A percentile compares a stretch with the other conserved stretches of the same genome.
phyloP scores from a whole-genome alignment of 108 stramenopile species.

The Cylindrotheca fusiformis region DNA sequence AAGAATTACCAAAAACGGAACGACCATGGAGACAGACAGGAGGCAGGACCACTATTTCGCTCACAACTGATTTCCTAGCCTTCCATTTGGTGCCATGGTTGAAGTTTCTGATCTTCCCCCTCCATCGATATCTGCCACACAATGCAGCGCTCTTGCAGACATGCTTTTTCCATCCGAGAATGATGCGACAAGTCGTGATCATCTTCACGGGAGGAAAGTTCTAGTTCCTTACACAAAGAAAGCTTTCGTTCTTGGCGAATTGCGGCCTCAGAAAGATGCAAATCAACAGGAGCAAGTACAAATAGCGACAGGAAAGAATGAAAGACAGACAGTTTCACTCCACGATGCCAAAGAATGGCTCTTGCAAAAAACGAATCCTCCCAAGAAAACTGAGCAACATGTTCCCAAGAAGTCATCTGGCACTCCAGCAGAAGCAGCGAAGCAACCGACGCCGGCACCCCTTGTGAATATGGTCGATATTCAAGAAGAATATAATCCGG shows the following conservation, averaged over 20 bases:
- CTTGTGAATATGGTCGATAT: constrained; percentile 36
- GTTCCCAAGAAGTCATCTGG: not conserved
- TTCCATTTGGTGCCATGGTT: not conserved
- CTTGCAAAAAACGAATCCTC: not conserved
- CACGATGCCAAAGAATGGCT: constrained; percentile 7
- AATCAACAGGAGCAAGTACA: constrained; percentile 7
- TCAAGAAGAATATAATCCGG: constrained; percentile 45
- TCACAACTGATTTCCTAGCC: too few relatives aligned
- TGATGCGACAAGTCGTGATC: too few relatives aligned
- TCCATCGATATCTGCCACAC: not conserved
- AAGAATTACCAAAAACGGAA: too few relatives aligned
- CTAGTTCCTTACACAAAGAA: constrained; percentile 35
- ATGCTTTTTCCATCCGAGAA: not conserved
- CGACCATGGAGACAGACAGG: too few relatives aligned
- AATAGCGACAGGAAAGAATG: constrained; percentile 5
- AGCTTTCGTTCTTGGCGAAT: constrained; percentile 37
- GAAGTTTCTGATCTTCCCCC: not conserved
- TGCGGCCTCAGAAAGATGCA: constrained; percentile 20
- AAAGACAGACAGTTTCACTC: constrained; percentile 3
- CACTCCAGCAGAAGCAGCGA: not conserved
- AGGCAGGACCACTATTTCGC: too few relatives aligned
- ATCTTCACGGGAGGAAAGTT: constrained; percentile 17
- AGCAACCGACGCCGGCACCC: not conserved
- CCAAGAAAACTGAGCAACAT: not conserved
- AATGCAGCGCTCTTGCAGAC: not conserved